A percentile compares a stretch with the other conserved stretches of the same genome.
phyloP scores from a whole-genome alignment of 176 grass and related monocot genomes.

The Oryza meyeriana region DNA sequence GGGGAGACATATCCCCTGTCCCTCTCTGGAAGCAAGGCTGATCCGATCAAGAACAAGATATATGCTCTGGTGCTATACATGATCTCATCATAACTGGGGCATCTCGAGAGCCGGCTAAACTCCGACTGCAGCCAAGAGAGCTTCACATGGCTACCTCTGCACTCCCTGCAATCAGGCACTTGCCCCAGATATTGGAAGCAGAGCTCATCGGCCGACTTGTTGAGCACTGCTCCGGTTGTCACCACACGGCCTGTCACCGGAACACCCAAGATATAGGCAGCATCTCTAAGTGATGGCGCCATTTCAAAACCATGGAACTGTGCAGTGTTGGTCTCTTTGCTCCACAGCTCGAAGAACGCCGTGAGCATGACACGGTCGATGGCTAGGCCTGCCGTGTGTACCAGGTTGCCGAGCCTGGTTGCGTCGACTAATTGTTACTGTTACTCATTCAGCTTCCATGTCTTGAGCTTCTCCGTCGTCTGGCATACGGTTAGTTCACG shows the following conservation, averaged over 20 bases:
- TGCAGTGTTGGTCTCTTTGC: conserved; percentile 26
- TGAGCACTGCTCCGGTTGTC: conserved; percentile 1
- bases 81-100: conserved; percentile 10
- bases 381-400: background rate
- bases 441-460: conserved; percentile 25
- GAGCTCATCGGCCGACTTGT: background rate
- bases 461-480: background rate
- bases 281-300: conserved; percentile 28
- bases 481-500: conserved; percentile 6
- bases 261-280: conserved; percentile 24
- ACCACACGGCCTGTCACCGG: conserved; percentile 16
- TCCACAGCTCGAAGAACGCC: conserved; percentile 24
- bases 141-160: conserved; percentile 11
- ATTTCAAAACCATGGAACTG: conserved; percentile 33
- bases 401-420: conserved; percentile 23
- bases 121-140: conserved; percentile 24
- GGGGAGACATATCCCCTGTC: conserved; percentile 15
- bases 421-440: conserved; percentile 22
- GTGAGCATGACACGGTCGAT: background rate
- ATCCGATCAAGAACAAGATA: conserved; percentile 36
- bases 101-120: conserved; percentile 15
- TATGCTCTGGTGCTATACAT: conserved; percentile 32
- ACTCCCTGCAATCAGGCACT: background rate
- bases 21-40: conserved; percentile 11
- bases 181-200: conserved; percentile 26